phyloP scores from a whole-genome alignment of 306 rosid species.

The Quercus agrifolia region DNA sequence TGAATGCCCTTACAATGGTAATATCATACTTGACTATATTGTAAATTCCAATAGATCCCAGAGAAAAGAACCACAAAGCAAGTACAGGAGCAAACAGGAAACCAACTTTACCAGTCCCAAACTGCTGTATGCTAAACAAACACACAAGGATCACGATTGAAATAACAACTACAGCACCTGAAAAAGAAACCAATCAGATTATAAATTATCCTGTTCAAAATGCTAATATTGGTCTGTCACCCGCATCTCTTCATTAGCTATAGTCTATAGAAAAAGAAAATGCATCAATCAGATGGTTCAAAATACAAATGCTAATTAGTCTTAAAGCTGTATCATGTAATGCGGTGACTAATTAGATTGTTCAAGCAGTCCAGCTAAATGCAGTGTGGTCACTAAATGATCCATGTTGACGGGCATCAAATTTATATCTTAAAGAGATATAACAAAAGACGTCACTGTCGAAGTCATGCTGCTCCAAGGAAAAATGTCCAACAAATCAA shows the following conservation, averaged over 20 bases:
- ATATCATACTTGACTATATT: slow-evolving; percentile 59
- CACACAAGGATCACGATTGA: slow-evolving; percentile 60
- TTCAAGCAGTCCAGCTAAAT: neutral
- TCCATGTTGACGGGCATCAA: neutral
- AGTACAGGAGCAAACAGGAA: slow-evolving; percentile 84
- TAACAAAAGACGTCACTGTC: neutral
- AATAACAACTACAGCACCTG: slow-evolving; percentile 71
- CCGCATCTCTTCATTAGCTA: slow-evolving; percentile 3
- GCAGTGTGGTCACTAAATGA: neutral
- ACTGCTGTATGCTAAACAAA: slow-evolving; percentile 82
- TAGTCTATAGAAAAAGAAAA: slow-evolving; percentile 3
- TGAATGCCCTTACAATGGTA: slow-evolving; percentile 76
- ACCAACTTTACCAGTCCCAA: slow-evolving; percentile 89
- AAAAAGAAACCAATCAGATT: slow-evolving; percentile 26
- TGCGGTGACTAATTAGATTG: neutral
- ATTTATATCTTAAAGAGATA: neutral
- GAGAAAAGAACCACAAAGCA: slow-evolving; percentile 88
- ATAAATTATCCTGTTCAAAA: slow-evolving; percentile 10
- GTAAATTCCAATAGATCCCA: slow-evolving; percentile 84
- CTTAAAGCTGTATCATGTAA: neutral
- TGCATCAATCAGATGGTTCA: neutral
- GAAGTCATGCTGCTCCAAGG: neutral
- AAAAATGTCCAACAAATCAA: neutral
- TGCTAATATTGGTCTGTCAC: neutral
- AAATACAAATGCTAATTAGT: neutral